phyloP scores from a whole-genome alignment of 2,329 filamentous ascomycete genomes.

The Talaromyces sp. region DNA sequence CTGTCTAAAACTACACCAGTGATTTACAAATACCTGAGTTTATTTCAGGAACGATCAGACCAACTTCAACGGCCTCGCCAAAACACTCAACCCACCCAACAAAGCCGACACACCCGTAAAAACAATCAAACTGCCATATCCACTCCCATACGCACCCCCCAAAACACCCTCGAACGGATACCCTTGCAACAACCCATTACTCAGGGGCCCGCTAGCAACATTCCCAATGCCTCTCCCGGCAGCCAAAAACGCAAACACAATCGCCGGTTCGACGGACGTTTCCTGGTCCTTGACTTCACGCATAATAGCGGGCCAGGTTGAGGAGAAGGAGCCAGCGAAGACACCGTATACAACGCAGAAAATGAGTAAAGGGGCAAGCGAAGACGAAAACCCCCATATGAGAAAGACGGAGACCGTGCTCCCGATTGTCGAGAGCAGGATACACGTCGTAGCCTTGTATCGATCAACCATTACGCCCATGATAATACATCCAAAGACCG shows the following conservation, averaged over 20 bases:
- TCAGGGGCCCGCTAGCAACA: constrained; percentile 51
- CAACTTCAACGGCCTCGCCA: constrained; percentile 23
- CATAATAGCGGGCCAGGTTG: constrained; percentile 47
- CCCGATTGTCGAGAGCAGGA: constrained; percentile 42
- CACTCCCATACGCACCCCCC: constrained; percentile 27
- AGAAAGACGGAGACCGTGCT: constrained; percentile 42
- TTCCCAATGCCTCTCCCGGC: constrained; percentile 52
- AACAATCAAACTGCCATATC: constrained; percentile 29
- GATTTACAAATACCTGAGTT: too few species aligned
- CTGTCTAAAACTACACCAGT: too few species aligned
- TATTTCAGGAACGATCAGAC: background rate
- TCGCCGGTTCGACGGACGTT: constrained; percentile 41
- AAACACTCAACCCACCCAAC: constrained; percentile 26
- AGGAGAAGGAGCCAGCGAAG: constrained; percentile 44
- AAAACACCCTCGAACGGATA: constrained; percentile 22
- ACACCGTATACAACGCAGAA: constrained; percentile 46
- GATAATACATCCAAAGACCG: constrained; percentile 39
- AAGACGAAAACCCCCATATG: constrained; percentile 47
- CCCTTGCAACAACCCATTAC: constrained; percentile 39
- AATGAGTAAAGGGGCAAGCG: constrained; percentile 40
- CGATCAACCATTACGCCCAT: constrained; percentile 42
- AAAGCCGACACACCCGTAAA: constrained; percentile 28
- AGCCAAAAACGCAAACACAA: constrained; percentile 49
- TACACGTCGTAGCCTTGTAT: constrained; percentile 40
- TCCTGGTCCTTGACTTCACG: constrained; percentile 40